Base-by-base conservation (phyloP, 2,329 filamentous ascomycete species). In the Fusarium sp. region DNA sequence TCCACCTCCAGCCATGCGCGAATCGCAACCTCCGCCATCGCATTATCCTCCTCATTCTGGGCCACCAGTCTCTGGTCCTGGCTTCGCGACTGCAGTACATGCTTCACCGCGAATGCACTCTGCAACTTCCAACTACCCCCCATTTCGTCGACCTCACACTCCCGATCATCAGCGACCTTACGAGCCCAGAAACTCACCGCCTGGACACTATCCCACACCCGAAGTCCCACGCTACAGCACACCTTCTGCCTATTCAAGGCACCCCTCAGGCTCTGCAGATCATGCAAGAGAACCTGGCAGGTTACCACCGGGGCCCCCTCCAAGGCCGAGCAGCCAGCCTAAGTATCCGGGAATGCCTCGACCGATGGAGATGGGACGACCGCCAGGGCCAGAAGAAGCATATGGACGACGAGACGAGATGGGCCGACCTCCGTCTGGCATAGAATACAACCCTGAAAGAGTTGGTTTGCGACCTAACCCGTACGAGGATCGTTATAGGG, bases 101-200 rank as follows among this genome's bases (percentile, higher is more conserved):
- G 87, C 86, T 4, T 90, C 88, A 19, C 88, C 88, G 7, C 83
- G 87, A 44, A 86, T 90, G 83, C 86, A 86, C 64, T 85, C 86
- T 32, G 82, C 86, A 5, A 84, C 86, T 1, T 82, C 89, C 68
- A 91, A 93, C 23, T 92, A 92, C 69, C 84, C 83, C 58, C 86
- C 88, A 9, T 92, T 88, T 79, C 87, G 91, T 70, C 87, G 92
- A 68, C 92, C 92, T 5, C 90, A 93, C 65, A 94, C 92, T 0
- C 93, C 93, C n/a, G 92, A 94, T 49, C 90, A 91, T 69, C 85
- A 87, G 52, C 86, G 89, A 76, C 83, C 84, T 62, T 89, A 90
- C 82, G 85, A 85, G 69, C 83, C 82, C 43, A 83, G 87, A 76
- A 83, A 82, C 30, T 89, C 88, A 19, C 87, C 87, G 10, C 83